Conservation (phyloP, 768 basidiomycete genomes). For the Russula lepida region DNA sequence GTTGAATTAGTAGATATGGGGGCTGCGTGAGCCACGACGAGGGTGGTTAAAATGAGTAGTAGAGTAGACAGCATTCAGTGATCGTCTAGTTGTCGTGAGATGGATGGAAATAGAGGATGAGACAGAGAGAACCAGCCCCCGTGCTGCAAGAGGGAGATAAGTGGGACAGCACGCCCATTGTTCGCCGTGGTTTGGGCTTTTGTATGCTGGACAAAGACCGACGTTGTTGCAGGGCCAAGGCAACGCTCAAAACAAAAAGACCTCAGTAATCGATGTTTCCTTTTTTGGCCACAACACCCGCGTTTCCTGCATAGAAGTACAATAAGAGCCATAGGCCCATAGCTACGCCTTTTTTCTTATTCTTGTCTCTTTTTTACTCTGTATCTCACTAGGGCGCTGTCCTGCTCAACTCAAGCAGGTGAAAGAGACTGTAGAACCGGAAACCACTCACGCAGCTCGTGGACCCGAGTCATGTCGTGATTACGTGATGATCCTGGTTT, state of each 20-base stretch:
- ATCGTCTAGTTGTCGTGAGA: constrained; percentile 1
- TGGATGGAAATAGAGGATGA: not conserved
- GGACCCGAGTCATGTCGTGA: too few species aligned
- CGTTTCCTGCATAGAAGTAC: not conserved
- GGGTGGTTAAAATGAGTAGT: not conserved
- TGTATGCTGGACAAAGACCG: constrained; percentile 1
- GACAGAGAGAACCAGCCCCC: constrained; percentile 5
- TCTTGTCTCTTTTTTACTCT: too few species aligned
- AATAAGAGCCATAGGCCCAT: too few species aligned
- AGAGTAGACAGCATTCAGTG: constrained; percentile 10
- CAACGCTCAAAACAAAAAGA: not conserved
- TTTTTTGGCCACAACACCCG: constrained; percentile 6
- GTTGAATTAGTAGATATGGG: constrained; percentile 29
- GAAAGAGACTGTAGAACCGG: too few species aligned
- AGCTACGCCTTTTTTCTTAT: too few species aligned
- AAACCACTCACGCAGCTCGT: too few species aligned
- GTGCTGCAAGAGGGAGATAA: not conserved
- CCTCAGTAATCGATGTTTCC: not conserved
- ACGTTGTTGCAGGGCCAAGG: not conserved
- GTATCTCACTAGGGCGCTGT: too few species aligned
- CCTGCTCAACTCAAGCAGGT: too few species aligned
- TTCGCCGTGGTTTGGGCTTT: not conserved
- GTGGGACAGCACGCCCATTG: not conserved
- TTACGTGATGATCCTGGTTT: not conserved
- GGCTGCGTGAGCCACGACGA: not conserved